phyloP scores from a whole-genome alignment of 805 yeast species.

The Metschnikowia anglica region DNA sequence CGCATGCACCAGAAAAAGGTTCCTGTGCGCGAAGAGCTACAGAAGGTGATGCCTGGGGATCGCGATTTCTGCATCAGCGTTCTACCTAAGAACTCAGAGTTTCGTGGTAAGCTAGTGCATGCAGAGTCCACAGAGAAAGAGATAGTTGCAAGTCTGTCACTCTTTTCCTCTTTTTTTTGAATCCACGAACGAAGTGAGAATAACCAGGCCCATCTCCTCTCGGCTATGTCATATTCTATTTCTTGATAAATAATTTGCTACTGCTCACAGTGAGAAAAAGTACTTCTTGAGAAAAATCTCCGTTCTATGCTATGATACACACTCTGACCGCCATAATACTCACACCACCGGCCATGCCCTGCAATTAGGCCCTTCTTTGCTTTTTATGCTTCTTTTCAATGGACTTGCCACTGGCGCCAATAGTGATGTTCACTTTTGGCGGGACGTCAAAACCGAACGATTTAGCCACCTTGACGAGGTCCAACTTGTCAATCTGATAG shows the following conservation, averaged over 20 bases:
- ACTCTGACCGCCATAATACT: conserved; percentile 7
- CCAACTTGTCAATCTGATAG: conserved; percentile 92
- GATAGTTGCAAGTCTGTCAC: no score
- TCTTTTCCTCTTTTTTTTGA: no score
- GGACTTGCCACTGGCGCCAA: conserved; percentile 86
- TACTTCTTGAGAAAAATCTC: background rate
- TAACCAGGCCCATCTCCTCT: no score
- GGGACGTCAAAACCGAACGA: conserved; percentile 94
- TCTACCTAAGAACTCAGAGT: no score
- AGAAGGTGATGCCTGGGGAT: background rate
- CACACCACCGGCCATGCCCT: background rate
- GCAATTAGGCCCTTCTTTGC: conserved; percentile 32
- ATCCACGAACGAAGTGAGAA: no score
- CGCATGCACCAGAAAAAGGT: background rate
- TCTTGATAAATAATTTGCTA: background rate
- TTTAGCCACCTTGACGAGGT: conserved; percentile 90
- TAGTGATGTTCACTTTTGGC: conserved; percentile 93
- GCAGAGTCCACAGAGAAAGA: no score
- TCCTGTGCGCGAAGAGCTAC: conserved; percentile 5
- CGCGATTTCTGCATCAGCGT: no score
- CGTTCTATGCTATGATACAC: conserved; percentile 15
- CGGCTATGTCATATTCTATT: no score
- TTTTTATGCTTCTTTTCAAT: conserved; percentile 48
- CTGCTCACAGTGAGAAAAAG: background rate
- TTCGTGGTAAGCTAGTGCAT: no score